Conservation (phyloP, 345 rosid genomes). For the Capsella bursapastoris region DNA sequence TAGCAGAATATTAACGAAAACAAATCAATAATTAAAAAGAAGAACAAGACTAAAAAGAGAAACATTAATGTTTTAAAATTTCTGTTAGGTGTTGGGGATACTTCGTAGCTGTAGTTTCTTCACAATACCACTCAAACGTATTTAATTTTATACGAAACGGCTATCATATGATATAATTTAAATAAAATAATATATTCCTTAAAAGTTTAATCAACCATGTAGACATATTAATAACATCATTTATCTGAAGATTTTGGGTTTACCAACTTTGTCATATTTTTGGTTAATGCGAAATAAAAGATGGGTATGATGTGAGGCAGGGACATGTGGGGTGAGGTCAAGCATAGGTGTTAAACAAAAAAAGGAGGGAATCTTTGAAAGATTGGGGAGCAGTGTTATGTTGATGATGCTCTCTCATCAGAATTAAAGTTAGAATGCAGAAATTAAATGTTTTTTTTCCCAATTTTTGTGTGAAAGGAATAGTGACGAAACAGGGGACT, state of each 20-base stretch:
- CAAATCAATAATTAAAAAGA: not conserved
- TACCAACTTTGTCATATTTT: not conserved
- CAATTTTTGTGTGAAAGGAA: not conserved
- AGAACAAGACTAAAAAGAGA: conserved; percentile 17
- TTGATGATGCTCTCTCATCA: conserved; percentile 9
- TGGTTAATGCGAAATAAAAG: conserved; percentile 3
- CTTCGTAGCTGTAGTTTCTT: conserved; percentile 6
- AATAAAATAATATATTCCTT: not conserved
- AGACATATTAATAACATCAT: not conserved
- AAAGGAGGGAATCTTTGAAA: conserved; percentile 38
- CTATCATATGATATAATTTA: not conserved
- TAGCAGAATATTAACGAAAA: conserved; percentile 2
- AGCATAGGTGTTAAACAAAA: conserved; percentile 31
- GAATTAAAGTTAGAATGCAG: conserved; percentile 29
- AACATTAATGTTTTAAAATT: conserved; percentile 24
- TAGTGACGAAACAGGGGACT: conserved; percentile 26
- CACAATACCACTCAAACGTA: not conserved
- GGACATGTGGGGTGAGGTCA: conserved; percentile 47
- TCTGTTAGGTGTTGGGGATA: conserved; percentile 3
- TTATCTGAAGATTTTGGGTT: not conserved
- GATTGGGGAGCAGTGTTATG: conserved; percentile 32
- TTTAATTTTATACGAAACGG: conserved; percentile 1
- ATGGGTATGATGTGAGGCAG: conserved; percentile 30
- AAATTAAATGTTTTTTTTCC: not conserved
- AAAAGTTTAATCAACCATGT: not conserved